phyloP scores from a whole-genome alignment of 2,329 filamentous ascomycete species.

The Hymenoscyphus fraxineus region DNA sequence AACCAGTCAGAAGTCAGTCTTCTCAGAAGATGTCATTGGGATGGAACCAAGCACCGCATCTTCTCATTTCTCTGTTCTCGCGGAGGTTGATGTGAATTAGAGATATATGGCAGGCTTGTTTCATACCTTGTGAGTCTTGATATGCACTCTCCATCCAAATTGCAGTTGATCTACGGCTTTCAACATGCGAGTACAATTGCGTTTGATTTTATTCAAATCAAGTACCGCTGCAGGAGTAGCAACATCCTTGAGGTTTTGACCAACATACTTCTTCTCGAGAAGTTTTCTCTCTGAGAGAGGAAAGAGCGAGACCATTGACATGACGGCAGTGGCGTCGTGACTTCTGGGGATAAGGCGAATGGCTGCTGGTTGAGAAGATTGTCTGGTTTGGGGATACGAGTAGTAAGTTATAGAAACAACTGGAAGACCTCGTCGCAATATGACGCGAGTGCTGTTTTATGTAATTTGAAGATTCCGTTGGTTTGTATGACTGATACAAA shows the following conservation, averaged over 20 bases:
- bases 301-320: constrained; percentile 27
- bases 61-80: background rate
- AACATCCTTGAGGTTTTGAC: constrained; percentile 56
- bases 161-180: constrained; percentile 54
- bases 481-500: background rate
- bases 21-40: background rate
- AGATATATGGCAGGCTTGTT: background rate
- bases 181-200: constrained; percentile 71
- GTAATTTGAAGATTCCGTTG: background rate
- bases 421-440: background rate
- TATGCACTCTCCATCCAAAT: constrained; percentile 69
- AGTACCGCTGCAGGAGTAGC: constrained; percentile 65
- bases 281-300: constrained; percentile 36
- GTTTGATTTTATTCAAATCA: constrained; percentile 60
- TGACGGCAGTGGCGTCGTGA: constrained; percentile 9
- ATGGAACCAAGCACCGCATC: background rate
- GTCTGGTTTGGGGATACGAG: background rate
- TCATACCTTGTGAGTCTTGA: constrained; percentile 77
- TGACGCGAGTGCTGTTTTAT: background rate
- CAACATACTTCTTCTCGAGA: constrained; percentile 48
- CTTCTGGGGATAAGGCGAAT: background rate
- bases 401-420: background rate
- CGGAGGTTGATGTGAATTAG: background rate
- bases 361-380: background rate
- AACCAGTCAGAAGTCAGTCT: constrained; percentile 8